Evolutionary conservation across 495 filamentous ascomycete species (phyloP), one percentile per base, ranked within the genome.

Genomic region (Corynascus novoguineensis): DNA sequence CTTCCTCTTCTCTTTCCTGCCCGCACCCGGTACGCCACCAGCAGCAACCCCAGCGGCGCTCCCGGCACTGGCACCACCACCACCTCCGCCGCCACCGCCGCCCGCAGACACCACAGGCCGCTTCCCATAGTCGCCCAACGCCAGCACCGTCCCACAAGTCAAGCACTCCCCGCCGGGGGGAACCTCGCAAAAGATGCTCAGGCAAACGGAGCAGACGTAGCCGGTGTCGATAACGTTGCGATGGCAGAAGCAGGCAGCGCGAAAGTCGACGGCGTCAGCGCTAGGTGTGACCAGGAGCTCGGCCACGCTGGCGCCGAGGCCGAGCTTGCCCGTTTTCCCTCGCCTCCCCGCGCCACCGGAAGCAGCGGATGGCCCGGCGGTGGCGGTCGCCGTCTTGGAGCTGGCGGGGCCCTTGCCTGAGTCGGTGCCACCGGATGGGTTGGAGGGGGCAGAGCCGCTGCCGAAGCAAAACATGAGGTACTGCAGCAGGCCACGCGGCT

Each of bases 231-330:
- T 86, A 14, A 97, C 90, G 24, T 79, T 81, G 31, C 92, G 79
- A 72, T 98, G 93, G 69, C 93, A 98, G 70, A 98, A 98, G 72
- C 93, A 98, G 14, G 93, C 93, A 6, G 93, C 92, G 10, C 95
- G 81, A 68, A 98, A 98, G 76, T 98, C 95, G 35, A 98, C 93
- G 44, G 86, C 81, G 29, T 88, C 86, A n/a, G 88, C 83, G 12
- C 85, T 88, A 0, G 93, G 93, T 15, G 86, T 73, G 9, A 95
- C 77, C 32, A 97, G 68, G 24, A 65, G 22, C n/a, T 71, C 66
- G 0, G 61, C 60, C 7, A 68, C 65, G 47, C 55, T 56, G 4
- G 58, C 56, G 22, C 54, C 48, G 1, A 41, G 34, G 14, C 53
- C 60, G 6, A 59, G 50, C 10, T 50, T 57, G 22, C 24, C 57